phyloP scores from a whole-genome alignment of 805 yeast species.

The Nakazawaea peltata region DNA sequence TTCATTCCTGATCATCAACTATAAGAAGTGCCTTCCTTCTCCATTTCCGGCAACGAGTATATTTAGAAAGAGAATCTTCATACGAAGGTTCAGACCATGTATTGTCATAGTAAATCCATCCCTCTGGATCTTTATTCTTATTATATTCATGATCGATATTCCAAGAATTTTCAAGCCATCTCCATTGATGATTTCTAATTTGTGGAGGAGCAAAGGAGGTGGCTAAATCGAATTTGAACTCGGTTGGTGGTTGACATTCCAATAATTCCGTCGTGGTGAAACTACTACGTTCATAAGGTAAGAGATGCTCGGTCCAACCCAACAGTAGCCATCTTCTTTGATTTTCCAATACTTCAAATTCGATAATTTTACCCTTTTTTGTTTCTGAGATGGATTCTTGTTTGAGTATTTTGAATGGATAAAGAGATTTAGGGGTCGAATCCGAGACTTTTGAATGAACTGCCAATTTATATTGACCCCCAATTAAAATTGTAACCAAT shows the following conservation, averaged over 20 bases:
- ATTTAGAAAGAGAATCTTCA: slow-evolving; percentile 38
- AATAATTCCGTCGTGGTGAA: slow-evolving; percentile 35
- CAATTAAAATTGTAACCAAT: slow-evolving; percentile 32
- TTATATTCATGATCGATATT: slow-evolving; percentile 32
- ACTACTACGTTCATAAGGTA: slow-evolving; percentile 45
- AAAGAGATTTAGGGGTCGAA: background rate
- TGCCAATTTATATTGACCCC: slow-evolving; percentile 21
- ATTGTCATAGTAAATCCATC: slow-evolving; percentile 49
- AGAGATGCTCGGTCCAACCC: slow-evolving; percentile 45
- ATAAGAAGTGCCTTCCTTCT: slow-evolving; percentile 9
- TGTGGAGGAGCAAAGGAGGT: slow-evolving; percentile 16
- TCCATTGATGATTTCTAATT: slow-evolving; percentile 39
- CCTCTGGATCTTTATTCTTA: slow-evolving; percentile 28
- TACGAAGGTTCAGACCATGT: slow-evolving; percentile 36
- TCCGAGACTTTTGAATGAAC: background rate
- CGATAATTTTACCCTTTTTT: slow-evolving; percentile 34
- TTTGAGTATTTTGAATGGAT: slow-evolving; percentile 9
- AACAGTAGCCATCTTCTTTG: slow-evolving; percentile 56
- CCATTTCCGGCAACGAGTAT: slow-evolving; percentile 47
- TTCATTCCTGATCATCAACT: slow-evolving; percentile 1
- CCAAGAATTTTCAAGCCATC: slow-evolving; percentile 52
- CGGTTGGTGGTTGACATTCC: slow-evolving; percentile 20
- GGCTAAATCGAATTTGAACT: slow-evolving; percentile 36
- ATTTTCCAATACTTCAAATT: slow-evolving; percentile 45
- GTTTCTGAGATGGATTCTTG: slow-evolving; percentile 1